These are phyloP conservation scores for Porodaedalea pini DNA, from an alignment of 1,284 basidiomycete genomes.

Conservation along the genomic window DNA sequence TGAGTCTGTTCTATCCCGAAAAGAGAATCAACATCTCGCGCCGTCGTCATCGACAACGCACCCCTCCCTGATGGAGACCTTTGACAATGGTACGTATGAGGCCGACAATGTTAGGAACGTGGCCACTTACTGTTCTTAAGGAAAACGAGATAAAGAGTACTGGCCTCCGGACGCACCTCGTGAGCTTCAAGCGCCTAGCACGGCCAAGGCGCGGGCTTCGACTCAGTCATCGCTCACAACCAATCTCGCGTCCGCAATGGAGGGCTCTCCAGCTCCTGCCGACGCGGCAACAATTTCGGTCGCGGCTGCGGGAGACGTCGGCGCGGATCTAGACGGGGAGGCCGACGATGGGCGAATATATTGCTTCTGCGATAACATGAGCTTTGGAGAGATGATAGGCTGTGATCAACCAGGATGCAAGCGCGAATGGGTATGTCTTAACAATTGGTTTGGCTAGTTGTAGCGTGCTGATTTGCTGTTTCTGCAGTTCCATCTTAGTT, in stretches of 20 bases:
- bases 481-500: constrained; percentile 80
- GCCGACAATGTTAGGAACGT: not conserved
- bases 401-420: constrained; percentile 90
- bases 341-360: constrained; percentile 72
- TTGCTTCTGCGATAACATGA: constrained; percentile 84
- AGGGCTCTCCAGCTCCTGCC: constrained; percentile 20
- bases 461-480: constrained; percentile 14
- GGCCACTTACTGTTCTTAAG: not conserved
- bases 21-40: constrained; percentile 17
- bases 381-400: constrained; percentile 96
- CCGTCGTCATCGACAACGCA: constrained; percentile 18
- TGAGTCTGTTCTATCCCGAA: constrained; percentile 18
- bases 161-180: not conserved
- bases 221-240: constrained; percentile 35
- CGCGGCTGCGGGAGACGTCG: constrained; percentile 22
- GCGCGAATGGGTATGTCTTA: constrained; percentile 85
- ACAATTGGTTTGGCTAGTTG: constrained; percentile 13
- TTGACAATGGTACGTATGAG: constrained; percentile 2
- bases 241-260: constrained; percentile 15
- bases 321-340: constrained; percentile 40
- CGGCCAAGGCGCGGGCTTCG: constrained; percentile 32
- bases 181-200: constrained; percentile 18
- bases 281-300: too few relatives aligned
- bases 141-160: constrained; percentile 10
- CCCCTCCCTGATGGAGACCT: constrained; percentile 12